Evolutionary conservation across 768 basidiomycete genomes (phyloP), one percentile per base, ranked within the genome.

Genomic region (Coprinopsis sp.): DNA sequence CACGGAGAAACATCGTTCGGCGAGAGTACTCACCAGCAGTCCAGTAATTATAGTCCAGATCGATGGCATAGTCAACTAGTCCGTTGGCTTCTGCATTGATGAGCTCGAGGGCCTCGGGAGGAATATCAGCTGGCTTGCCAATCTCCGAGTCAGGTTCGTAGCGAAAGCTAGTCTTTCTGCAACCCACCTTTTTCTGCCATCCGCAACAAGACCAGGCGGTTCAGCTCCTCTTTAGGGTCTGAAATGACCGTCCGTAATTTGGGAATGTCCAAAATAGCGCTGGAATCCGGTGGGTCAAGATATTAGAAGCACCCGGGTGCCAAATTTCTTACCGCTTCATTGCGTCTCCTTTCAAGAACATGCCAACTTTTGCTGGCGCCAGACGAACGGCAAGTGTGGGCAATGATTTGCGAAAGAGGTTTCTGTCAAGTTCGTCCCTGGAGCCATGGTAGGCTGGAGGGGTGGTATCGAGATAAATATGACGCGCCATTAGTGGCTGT

Each of bases 11-110:
- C 47, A 13, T 37, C 12, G 36, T 6, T 29, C 16, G 13, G 18
- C 12, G 14, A 6, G 18, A 28, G 37, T 11, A 52, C 52, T 34
- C 56, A 91, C 93, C 85, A 37, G 90, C 78, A 2, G 78, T 83
- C 95, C 95, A 98, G 63, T 91, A 86, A 58, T 87, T 75, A 61
- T 97, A 98, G 46, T 78, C 76, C 33, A 98, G 66, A 19, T 82
- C 65, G 33, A 98, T 51, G 1, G 65, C 67, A 57, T 90, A 78
- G 13, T 68, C 64, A 6, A 78, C 69, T n/a, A 91, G 58, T 5
- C 76, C 78, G 29, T 70, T 72, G 3, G 74, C 63, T 53, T 84
- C 75, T n/a, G 65, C 62, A 22, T 72, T 62, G 47, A 96, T 62
- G 53, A 82, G 80, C 4, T 74, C 65, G 38, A 66, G 64, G 33